Evolutionary conservation across 805 yeast species (phyloP).

Genomic region (Starmerella potacharoeniae): DNA sequence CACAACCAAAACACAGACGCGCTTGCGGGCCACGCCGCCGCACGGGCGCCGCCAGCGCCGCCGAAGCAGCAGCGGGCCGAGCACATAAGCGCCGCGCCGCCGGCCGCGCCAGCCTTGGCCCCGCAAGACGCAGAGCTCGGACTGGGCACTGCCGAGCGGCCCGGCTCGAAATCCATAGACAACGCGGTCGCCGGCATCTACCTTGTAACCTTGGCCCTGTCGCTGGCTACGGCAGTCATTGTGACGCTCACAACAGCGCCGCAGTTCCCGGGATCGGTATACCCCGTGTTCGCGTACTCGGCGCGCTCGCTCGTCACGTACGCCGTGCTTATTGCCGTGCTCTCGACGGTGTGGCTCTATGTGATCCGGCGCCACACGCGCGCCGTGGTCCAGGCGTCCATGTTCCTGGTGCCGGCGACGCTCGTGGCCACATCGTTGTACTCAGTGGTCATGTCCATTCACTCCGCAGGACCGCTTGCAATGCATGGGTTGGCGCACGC

Average conservation of each 20-base stretch:
- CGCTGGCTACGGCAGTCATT: conserved; percentile 21
- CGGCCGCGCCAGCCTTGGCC: background rate
- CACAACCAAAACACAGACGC: background rate
- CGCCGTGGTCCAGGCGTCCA: conserved; percentile 17
- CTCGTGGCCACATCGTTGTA: conserved; percentile 7
- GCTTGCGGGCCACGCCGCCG: background rate
- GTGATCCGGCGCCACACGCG: conserved; percentile 18
- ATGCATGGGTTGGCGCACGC: conserved; percentile 20
- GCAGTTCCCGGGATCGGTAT: conserved; percentile 8
- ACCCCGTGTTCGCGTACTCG: conserved; percentile 17
- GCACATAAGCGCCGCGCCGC: background rate
- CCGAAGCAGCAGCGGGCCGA: conserved; percentile 2
- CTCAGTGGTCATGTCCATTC: conserved; percentile 17
- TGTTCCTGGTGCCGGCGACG: conserved; percentile 19
- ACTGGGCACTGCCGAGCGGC: background rate
- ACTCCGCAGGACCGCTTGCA: conserved; percentile 10
- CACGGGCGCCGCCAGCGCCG: background rate
- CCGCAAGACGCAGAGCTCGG: conserved; percentile 2
- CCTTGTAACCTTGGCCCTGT: conserved; percentile 11
- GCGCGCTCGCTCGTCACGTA: conserved; percentile 13
- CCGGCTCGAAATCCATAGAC: conserved; percentile 14
- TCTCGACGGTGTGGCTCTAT: conserved; percentile 19
- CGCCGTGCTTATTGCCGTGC: conserved; percentile 10
- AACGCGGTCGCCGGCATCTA: conserved; percentile 14
- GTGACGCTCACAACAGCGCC: conserved; percentile 16